Conservation (phyloP, 2,329 filamentous ascomycete genomes). For the Myriosclerotinia duriaeana region DNA sequence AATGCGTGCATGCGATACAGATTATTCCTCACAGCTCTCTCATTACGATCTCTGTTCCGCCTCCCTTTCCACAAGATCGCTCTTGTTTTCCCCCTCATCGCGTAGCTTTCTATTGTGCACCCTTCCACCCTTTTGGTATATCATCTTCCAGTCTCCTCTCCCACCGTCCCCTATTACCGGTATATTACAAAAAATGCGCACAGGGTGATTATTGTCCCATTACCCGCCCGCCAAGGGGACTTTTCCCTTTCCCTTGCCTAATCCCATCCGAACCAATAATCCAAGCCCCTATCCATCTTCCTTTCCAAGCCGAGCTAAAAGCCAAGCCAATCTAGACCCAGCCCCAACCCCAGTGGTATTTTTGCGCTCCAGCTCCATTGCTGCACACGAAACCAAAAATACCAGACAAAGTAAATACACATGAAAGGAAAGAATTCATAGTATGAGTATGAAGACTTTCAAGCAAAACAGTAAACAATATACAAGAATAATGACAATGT, state of each 20-base stretch:
- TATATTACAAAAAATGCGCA: constrained; percentile 21
- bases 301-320: constrained; percentile 12
- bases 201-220: constrained; percentile 11
- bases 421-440: constrained; percentile 1
- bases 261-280: constrained; percentile 14
- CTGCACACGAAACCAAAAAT: constrained; percentile 12
- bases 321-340: constrained; percentile 17
- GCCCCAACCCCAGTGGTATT: constrained; percentile 1
- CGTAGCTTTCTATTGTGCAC: background rate
- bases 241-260: constrained; percentile 14
- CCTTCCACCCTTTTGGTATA: constrained; percentile 4
- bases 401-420: constrained; percentile 9
- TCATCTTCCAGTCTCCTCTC: background rate
- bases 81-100: background rate
- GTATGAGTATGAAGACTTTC: constrained; percentile 15
- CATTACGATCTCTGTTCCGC: background rate
- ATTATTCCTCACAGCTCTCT: background rate
- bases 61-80: background rate
- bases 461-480: constrained; percentile 13
- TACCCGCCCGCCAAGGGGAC: constrained; percentile 6
- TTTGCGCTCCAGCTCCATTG: constrained; percentile 23
- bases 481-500: constrained; percentile 23
- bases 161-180: background rate
- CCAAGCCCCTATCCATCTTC: constrained; percentile 16
- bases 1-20: background rate